Evolutionary conservation across 805 yeast genomes (phyloP), one percentile per base, ranked within the genome.

Genomic region (Alloascoidea hylecoeti): DNA sequence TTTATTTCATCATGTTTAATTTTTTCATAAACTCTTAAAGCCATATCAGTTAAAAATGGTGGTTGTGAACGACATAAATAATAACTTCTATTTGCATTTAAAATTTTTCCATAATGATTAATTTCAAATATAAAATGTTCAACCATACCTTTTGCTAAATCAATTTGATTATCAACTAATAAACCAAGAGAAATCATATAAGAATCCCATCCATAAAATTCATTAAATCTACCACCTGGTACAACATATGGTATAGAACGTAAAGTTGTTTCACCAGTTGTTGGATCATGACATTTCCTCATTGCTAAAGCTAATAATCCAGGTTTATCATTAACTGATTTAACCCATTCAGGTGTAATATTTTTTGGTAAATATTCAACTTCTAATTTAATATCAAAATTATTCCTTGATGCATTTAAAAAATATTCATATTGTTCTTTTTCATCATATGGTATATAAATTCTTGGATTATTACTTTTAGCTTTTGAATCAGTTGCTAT

Each of bases 211-310:
- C 97, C 98, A 51, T 92, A 89, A 41, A 86, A 69, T 59, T 89
- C 98, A 60, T 92, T 92, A 58, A 89, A 89, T 45, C 98, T 66
- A 16, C 98, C 97, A 14, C 98, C 98, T 1, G 98, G 98, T 16
- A 89, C 97, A 14, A 84, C 81, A 56, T 89, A 89, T 0, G 95
- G 95, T 9, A 23, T 9, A 23, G 30, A 23, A 9, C n/a, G 30
- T 35, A 79, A 48, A 12, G 68, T 63, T 14, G 51, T 52, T 33
- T 71, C 70, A 41, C 75, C 71, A 1, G 68, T 58, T 23, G 9
- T n/a, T 14, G 79, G 75, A 45, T 75, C 75, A 34, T 56, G 51
- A 16, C 55, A 60, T 36, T 60, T 68, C 42, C 66, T 68, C 64
- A 82, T 71, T 1, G 89, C 95, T 33, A 89, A 63, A 0, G 95